A percentile compares a stretch with the other conserved stretches of the same genome.
Conservation (phyloP, 768 basidiomycete genomes). For the Sistotremastrum suecicum region DNA sequence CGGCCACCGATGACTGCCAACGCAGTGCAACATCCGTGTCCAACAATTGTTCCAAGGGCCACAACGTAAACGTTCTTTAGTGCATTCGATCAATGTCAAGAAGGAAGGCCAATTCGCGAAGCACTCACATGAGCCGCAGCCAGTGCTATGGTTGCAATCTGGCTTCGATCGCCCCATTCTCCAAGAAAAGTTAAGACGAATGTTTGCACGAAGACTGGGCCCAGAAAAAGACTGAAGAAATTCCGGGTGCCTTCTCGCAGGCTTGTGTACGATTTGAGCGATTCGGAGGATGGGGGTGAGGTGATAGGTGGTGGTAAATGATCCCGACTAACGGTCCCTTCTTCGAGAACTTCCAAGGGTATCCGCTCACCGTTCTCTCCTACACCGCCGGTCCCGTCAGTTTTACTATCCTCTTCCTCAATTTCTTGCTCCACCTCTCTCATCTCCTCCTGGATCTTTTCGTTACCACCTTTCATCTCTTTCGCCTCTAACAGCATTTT, state of each 20-base stretch:
- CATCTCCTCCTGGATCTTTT: conserved; percentile 89
- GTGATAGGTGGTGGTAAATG: too few relatives aligned
- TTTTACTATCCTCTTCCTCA: conserved; percentile 55
- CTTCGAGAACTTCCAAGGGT: conserved; percentile 66
- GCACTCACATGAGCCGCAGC: conserved; percentile 81
- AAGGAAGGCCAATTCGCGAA: conserved; percentile 1
- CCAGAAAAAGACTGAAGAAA: conserved; percentile 68
- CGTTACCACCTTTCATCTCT: conserved; percentile 62
- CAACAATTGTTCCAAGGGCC: conserved; percentile 77
- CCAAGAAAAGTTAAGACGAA: conserved; percentile 96
- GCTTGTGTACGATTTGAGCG: conserved; percentile 5
- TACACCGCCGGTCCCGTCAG: conserved; percentile 25
- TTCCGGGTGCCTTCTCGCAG: conserved; percentile 59
- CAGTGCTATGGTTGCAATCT: conserved; percentile 92
- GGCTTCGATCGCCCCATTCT: conserved; percentile 97
- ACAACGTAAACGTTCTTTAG: conserved; percentile 83
- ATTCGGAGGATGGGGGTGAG: not conserved
- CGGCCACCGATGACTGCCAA: conserved; percentile 90
- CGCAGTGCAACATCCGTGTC: conserved; percentile 77
- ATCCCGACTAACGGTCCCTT: conserved; percentile 24
- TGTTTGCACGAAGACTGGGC: conserved; percentile 90
- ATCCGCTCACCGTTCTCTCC: conserved; percentile 28
- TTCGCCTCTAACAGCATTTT: conserved; percentile 83
- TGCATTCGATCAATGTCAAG: conserved; percentile 4
- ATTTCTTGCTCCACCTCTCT: conserved; percentile 93